Percentiles rank a stretch among this genome's conserved stretches.
Evolutionary conservation across 2,329 filamentous ascomycete species (phyloP).

Genomic region (Pseudogymnoascus sp.): DNA sequence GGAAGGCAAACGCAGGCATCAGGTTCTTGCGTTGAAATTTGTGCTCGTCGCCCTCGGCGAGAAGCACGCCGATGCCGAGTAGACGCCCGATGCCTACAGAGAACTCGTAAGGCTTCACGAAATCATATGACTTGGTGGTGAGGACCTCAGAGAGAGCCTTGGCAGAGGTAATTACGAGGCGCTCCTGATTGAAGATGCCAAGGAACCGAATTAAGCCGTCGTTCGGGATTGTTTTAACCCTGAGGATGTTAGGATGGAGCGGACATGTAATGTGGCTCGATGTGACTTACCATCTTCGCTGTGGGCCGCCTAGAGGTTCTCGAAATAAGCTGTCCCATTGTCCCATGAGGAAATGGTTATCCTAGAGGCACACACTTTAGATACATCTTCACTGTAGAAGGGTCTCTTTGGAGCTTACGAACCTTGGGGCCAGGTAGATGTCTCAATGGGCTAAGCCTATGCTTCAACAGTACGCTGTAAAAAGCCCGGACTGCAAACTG

Average conservation of each 20-base stretch:
- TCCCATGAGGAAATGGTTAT: slow-evolving; percentile 36
- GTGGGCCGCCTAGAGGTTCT: slow-evolving; percentile 32
- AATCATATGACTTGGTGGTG: slow-evolving; percentile 61
- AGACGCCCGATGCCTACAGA: slow-evolving; percentile 46
- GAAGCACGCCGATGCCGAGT: slow-evolving; percentile 61
- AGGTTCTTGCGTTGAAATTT: slow-evolving; percentile 72
- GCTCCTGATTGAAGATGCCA: slow-evolving; percentile 52
- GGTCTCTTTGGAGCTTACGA: slow-evolving; percentile 18
- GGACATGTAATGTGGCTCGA: slow-evolving; percentile 28
- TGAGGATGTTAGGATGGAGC: slow-evolving; percentile 8
- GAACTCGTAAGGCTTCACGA: slow-evolving; percentile 47
- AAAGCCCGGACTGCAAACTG: slow-evolving; percentile 28
- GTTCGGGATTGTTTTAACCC: slow-evolving; percentile 55
- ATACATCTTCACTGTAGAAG: not conserved
- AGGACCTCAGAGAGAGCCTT: slow-evolving; percentile 64
- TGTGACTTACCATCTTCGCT: slow-evolving; percentile 28
- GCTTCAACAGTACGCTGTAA: slow-evolving; percentile 45
- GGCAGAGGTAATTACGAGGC: slow-evolving; percentile 51
- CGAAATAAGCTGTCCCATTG: slow-evolving; percentile 32
- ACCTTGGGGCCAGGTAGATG: slow-evolving; percentile 46
- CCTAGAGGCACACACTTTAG: slow-evolving; percentile 19
- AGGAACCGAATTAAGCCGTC: slow-evolving; percentile 62
- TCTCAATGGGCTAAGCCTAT: slow-evolving; percentile 48
- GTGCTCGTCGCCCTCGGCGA: slow-evolving; percentile 88
- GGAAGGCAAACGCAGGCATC: slow-evolving; percentile 75